Conservation (phyloP, 1,139 yeast genomes). For the Nadsonia commutata region DNA sequence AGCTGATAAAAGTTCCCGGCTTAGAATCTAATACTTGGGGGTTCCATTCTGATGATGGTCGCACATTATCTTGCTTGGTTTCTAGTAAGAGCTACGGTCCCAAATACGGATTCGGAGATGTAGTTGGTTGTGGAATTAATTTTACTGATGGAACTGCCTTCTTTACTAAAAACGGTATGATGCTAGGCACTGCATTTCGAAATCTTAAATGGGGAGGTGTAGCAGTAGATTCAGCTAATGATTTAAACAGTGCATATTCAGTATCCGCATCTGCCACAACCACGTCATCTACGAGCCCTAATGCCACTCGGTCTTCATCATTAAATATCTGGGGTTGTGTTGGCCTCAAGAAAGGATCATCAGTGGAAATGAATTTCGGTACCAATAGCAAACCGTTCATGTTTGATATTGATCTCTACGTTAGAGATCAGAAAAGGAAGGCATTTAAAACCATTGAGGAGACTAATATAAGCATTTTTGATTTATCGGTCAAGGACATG, state of each 20-base stretch:
- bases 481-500: conserved; percentile 4
- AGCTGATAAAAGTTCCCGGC: conserved; percentile 28
- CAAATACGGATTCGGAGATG: conserved; percentile 40
- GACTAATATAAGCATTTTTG: background rate
- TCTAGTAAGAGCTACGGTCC: conserved; percentile 30
- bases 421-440: conserved; percentile 30
- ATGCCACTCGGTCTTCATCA: background rate
- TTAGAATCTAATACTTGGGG: conserved; percentile 39
- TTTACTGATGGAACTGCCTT: conserved; percentile 50
- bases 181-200: conserved; percentile 37
- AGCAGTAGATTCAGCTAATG: conserved; percentile 37
- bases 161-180: conserved; percentile 70
- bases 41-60: conserved; percentile 44
- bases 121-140: conserved; percentile 76
- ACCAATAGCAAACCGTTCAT: conserved; percentile 34
- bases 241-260: conserved; percentile 11
- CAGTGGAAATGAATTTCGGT: conserved; percentile 61
- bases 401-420: conserved; percentile 58
- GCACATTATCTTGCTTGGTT: conserved; percentile 30
- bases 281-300: too few species aligned
- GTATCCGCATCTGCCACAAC: background rate
- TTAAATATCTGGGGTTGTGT: background rate
- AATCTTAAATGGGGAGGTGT: conserved; percentile 26
- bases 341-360: conserved; percentile 26
- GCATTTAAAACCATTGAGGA: conserved; percentile 11